Evolutionary conservation across 2,329 filamentous ascomycete species (phyloP), one percentile per base, ranked within the genome.

Genomic region (Aspergillus cejpii): DNA sequence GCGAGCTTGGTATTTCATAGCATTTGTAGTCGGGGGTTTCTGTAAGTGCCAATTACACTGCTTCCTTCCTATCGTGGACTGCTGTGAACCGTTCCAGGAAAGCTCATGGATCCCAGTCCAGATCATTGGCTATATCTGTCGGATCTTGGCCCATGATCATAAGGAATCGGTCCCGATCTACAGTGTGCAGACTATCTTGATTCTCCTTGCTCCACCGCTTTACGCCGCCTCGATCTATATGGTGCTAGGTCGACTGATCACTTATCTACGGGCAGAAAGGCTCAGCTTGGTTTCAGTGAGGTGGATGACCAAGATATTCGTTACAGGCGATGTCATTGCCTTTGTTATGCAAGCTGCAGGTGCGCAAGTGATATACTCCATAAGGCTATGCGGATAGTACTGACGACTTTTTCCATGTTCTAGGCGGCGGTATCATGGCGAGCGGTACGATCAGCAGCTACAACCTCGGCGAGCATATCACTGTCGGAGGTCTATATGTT

Each of bases 401-500:
- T 41, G 34, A 46, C 29, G 6, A 8, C 14, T n/a, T n/a, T 12
- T 5, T 28, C 27, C 1, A 6, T 7, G 20, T 2, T n/a, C 2
- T 17, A 55, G 55, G 51, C 7, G 54, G 54, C 15, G 53, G 47
- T 7, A 45, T 52, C 2, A 52, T 57, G 49, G 41, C 52, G 8
- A 52, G 36, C 1, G 44, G 47, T 7, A 42, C 42, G 20, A 31
- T 42, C 15, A n/a, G 36, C 27, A 36, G 46, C 23, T 40, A 48
- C 29, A 41, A 43, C 6, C 29, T 34, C 6, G 55, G 50, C 7
- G 51, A 59, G 38, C 45, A 56, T 12, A 65, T 82, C 39, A 73
- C 83, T n/a, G 61, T 82, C 6, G 73, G 53, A 1, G 80, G 80
- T 1, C 63, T 84, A 2, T 58, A 76, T 24, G 58, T 81, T 12